Conservation (phyloP, 208 protist species). For the Crithidia mellificae region DNA sequence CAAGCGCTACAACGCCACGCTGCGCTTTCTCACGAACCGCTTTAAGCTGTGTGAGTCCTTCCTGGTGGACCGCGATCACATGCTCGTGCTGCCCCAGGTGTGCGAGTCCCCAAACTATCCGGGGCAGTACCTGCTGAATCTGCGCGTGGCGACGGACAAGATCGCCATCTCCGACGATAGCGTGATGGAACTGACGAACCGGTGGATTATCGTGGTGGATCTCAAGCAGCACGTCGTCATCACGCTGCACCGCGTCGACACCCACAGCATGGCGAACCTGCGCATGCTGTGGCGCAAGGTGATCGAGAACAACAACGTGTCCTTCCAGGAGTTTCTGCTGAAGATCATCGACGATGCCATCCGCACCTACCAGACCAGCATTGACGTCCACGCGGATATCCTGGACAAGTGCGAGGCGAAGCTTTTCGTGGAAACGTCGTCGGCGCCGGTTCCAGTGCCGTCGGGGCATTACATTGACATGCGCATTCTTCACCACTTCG, state of each 20-base stretch:
- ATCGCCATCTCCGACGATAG: constrained; percentile 77
- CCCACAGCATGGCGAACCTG: constrained; percentile 66
- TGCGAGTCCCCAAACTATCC: constrained; percentile 68
- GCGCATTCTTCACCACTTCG: constrained; percentile 79
- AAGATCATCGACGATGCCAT: constrained; percentile 84
- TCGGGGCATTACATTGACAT: constrained; percentile 40
- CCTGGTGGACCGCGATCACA: constrained; percentile 78
- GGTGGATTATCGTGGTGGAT: constrained; percentile 85
- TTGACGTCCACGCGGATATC: constrained; percentile 75
- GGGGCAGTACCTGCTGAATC: constrained; percentile 78
- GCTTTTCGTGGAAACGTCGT: constrained; percentile 50
- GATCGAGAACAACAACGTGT: constrained; percentile 64
- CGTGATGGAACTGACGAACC: constrained; percentile 83
- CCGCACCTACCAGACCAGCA: constrained; percentile 71
- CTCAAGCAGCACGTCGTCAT: constrained; percentile 75
- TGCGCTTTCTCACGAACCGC: constrained; percentile 59
- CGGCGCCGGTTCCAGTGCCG: constrained; percentile 5
- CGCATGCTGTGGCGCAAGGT: constrained; percentile 67
- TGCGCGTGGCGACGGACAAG: constrained; percentile 78
- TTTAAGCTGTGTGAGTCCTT: constrained; percentile 85
- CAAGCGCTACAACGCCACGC: constrained; percentile 59
- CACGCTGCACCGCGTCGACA: constrained; percentile 83
- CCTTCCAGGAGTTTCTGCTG: constrained; percentile 85
- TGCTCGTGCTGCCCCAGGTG: constrained; percentile 75
- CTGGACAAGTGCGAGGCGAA: constrained; percentile 83